These are phyloP conservation scores for Saitozyma sp. DNA, from an alignment of 768 basidiomycete species.

Conservation along the genomic window DNA sequence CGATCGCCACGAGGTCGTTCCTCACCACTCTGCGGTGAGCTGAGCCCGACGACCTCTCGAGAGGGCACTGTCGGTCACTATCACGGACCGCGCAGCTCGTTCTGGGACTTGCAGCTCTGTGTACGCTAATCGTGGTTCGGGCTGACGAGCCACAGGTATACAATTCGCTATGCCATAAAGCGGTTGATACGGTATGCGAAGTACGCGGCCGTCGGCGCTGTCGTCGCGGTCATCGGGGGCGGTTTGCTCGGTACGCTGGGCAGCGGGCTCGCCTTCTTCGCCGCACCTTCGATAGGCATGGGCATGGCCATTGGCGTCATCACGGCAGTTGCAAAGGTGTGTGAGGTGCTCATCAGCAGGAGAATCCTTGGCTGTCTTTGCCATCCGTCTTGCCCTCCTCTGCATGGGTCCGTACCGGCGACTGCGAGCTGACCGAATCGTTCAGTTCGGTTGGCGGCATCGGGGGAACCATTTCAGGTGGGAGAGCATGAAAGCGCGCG, in stretches of 20 bases:
- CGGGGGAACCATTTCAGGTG: conserved; percentile 43
- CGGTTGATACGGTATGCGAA: conserved; percentile 43
- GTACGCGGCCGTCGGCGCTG: conserved; percentile 39
- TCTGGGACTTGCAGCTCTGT: not conserved
- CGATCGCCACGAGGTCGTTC: conserved; percentile 26
- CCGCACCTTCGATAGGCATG: conserved; percentile 35
- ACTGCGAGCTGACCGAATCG: not conserved
- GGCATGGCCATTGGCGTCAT: conserved; percentile 42
- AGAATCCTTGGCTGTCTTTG: too few relatives aligned
- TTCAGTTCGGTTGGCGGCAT: conserved; percentile 47
- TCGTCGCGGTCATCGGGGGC: conserved; percentile 33
- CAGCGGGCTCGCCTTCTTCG: conserved; percentile 43
- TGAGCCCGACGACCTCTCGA: not conserved
- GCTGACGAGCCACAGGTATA: conserved; percentile 30
- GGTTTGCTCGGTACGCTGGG: conserved; percentile 38
- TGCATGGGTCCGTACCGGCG: not conserved
- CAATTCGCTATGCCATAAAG: conserved; percentile 32
- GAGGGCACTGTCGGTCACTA: too few relatives aligned
- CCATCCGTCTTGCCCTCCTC: not conserved
- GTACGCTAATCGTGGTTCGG: not conserved
- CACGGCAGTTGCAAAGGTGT: conserved; percentile 37
- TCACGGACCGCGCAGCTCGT: too few relatives aligned
- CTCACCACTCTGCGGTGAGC: conserved; percentile 40
- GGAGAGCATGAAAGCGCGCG: conserved; percentile 32
- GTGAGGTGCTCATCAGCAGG: too few relatives aligned